A percentile compares a stretch with the other conserved stretches of the same genome.
Conservation (phyloP, 2,329 filamentous ascomycete genomes). For the Fusarium tricinctum region DNA sequence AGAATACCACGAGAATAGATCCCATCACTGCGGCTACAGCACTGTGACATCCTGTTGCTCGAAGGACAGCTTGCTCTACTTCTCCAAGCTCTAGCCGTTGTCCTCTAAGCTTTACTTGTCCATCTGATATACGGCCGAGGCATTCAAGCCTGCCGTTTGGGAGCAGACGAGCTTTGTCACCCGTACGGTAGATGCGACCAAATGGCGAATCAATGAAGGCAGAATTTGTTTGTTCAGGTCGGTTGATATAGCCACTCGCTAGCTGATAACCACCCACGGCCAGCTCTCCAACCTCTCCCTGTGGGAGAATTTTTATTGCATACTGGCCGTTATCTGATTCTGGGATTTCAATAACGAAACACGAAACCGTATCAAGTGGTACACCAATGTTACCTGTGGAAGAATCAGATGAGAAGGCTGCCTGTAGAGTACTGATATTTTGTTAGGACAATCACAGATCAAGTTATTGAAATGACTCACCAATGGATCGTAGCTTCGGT, state of each 20-base stretch:
- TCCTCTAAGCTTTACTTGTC: constrained; percentile 88
- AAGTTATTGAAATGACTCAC: constrained; percentile 53
- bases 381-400: constrained; percentile 79
- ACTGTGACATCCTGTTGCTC: constrained; percentile 72
- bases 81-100: constrained; percentile 87
- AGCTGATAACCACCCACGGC: constrained; percentile 85
- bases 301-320: constrained; percentile 68
- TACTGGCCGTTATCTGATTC: constrained; percentile 32
- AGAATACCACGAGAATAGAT: constrained; percentile 81
- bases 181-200: constrained; percentile 84
- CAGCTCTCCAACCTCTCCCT: constrained; percentile 82
- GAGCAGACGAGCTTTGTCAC: constrained; percentile 82
- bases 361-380: constrained; percentile 85
- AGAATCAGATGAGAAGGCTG: constrained; percentile 68
- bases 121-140: constrained; percentile 81
- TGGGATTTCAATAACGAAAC: constrained; percentile 73
- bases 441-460: constrained; percentile 8
- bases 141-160: constrained; percentile 82
- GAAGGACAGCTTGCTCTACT: constrained; percentile 77
- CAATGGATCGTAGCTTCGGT: constrained; percentile 94
- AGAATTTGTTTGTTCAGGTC: constrained; percentile 78
- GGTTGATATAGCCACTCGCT: constrained; percentile 85
- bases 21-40: constrained; percentile 76
- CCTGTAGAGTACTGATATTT: constrained; percentile 73
- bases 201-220: constrained; percentile 78